A percentile compares a stretch with the other conserved stretches of the same genome.
phyloP scores from a whole-genome alignment of 345 rosid species.

The Noccaea caerulescens region DNA sequence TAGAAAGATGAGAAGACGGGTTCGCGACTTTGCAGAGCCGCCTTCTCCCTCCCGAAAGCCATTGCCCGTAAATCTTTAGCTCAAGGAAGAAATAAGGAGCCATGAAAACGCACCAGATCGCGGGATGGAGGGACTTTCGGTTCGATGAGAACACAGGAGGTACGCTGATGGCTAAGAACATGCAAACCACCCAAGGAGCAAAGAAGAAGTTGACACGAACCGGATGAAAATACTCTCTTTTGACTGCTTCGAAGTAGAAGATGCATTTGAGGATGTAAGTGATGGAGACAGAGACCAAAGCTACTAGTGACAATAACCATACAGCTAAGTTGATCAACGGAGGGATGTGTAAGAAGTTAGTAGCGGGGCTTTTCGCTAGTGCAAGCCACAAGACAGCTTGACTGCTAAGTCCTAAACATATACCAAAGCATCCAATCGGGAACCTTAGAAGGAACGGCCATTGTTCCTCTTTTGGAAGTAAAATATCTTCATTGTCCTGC shows the following conservation, averaged over 20 bases:
- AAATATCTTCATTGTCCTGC: conserved; percentile 84
- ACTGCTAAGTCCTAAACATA: conserved; percentile 91
- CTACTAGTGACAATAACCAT: conserved; percentile 70
- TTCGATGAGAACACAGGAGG: conserved; percentile 56
- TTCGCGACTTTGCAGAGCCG: conserved; percentile 96
- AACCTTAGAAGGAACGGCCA: conserved; percentile 97
- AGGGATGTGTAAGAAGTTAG: conserved; percentile 67
- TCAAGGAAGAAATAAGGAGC: conserved; percentile 81
- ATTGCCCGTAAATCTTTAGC: conserved; percentile 93
- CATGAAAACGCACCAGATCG: conserved; percentile 81
- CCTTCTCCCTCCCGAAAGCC: conserved; percentile 92
- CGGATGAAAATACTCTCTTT: conserved; percentile 88
- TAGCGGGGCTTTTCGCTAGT: conserved; percentile 74
- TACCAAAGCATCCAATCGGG: conserved; percentile 87
- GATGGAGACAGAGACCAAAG: conserved; percentile 58
- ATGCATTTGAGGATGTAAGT: conserved; percentile 85
- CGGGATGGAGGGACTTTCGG: conserved; percentile 57
- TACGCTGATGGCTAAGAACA: conserved; percentile 80
- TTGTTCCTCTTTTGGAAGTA: conserved; percentile 84
- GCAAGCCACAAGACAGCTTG: conserved; percentile 85
- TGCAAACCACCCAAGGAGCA: conserved; percentile 97
- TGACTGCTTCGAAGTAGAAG: conserved; percentile 91
- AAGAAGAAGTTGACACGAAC: conserved; percentile 91
- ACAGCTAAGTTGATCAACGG: conserved; percentile 68
- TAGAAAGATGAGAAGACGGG: conserved; percentile 91